Evolutionary conservation across 2,329 filamentous ascomycete species (phyloP).

Genomic region (Aspergillus thermomutatus): DNA sequence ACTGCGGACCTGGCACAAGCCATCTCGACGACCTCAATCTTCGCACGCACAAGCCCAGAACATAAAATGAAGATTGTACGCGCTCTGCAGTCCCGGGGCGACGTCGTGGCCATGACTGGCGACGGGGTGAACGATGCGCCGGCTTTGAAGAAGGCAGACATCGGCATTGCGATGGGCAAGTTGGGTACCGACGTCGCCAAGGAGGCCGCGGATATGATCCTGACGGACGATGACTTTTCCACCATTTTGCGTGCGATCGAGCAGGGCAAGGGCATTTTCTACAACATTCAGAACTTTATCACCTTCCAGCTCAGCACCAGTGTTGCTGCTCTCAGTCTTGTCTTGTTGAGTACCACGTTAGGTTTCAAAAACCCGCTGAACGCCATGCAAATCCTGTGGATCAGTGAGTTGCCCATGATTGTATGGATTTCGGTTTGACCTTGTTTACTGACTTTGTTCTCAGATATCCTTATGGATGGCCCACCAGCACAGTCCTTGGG

Average conservation of each 20-base stretch:
- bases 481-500: slow-evolving; percentile 95
- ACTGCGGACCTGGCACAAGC: slow-evolving; percentile 79
- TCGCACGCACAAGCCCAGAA: slow-evolving; percentile 92
- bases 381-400: slow-evolving; percentile 99
- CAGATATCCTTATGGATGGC: slow-evolving; percentile 99
- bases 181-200: slow-evolving; percentile 97
- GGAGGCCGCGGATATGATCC: slow-evolving; percentile 83
- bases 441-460: slow-evolving; percentile 22
- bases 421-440: neutral
- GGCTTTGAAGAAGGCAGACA: slow-evolving; percentile 93
- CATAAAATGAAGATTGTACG: slow-evolving; percentile 97
- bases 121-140: slow-evolving; percentile 98
- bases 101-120: slow-evolving; percentile 98
- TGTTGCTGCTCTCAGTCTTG: slow-evolving; percentile 85
- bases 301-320: slow-evolving; percentile 98
- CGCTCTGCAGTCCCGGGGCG: slow-evolving; percentile 84
- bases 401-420: slow-evolving; percentile 64
- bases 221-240: slow-evolving; percentile 86
- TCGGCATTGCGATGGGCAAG: slow-evolving; percentile 94
- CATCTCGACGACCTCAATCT: slow-evolving; percentile 86
- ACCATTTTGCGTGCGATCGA: slow-evolving; percentile 93
- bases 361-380: slow-evolving; percentile 95
- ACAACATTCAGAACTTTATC: slow-evolving; percentile 99
- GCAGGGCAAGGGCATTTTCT: slow-evolving; percentile 98
- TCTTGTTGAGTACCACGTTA: slow-evolving; percentile 86